These are phyloP conservation scores for Cyclostephanos invisitatus DNA, from an alignment of 108 stramenopile species.

Conservation along the genomic window DNA sequence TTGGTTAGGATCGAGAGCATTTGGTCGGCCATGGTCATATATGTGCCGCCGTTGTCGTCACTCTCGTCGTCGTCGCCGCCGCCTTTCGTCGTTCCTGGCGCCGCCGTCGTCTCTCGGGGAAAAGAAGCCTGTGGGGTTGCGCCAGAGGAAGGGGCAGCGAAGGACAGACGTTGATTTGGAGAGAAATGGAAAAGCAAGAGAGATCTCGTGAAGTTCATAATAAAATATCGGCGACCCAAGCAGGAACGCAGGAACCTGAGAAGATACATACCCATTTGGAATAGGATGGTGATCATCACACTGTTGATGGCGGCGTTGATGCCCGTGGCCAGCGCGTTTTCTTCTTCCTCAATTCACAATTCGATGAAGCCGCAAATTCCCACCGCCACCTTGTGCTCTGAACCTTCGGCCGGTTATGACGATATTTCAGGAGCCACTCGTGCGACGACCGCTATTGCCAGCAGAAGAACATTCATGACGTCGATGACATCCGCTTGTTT, in stretches of 20 bases:
- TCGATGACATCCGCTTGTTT: conserved; percentile 3
- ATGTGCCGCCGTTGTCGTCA: background rate
- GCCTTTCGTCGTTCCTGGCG: too few species aligned
- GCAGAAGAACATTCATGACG: background rate
- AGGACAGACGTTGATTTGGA: too few species aligned
- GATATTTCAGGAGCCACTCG: background rate
- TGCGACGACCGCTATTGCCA: background rate
- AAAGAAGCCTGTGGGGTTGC: too few species aligned
- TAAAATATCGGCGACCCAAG: too few species aligned
- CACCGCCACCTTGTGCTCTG: background rate
- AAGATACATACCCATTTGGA: background rate
- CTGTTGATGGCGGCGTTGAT: conserved; percentile 3
- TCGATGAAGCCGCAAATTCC: background rate
- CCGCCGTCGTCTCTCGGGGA: too few species aligned
- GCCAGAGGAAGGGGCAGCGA: too few species aligned
- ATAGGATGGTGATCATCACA: background rate
- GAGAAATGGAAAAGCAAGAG: too few species aligned
- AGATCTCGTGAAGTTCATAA: too few species aligned
- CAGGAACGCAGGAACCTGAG: too few species aligned
- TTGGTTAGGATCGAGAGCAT: conserved; percentile 20
- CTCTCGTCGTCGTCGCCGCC: too few species aligned
- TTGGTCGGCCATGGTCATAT: conserved; percentile 12
- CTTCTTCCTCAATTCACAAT: background rate
- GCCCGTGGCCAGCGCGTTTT: background rate
- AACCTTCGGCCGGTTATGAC: background rate